A percentile compares a stretch with the other conserved stretches of the same genome.
Evolutionary conservation across 73 alveolate species (phyloP).

Genomic region (Paraurostyla sp.): DNA sequence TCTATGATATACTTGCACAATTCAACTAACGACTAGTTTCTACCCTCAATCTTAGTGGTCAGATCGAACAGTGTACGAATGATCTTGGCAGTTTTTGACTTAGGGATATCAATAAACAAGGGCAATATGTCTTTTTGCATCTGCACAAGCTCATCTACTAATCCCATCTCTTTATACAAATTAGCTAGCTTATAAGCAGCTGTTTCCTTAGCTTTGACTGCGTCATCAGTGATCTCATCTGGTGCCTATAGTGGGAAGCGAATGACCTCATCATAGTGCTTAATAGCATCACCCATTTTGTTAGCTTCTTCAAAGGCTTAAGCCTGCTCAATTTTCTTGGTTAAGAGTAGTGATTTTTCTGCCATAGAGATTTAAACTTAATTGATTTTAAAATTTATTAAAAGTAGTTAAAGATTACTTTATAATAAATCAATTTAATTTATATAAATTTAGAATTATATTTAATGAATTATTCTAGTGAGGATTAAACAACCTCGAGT

Average conservation of each 20-base stretch:
- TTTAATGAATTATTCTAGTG: not conserved
- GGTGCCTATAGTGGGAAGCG: not conserved
- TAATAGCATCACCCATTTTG: constrained; percentile 20
- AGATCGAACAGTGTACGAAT: constrained; percentile 82
- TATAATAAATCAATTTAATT: not conserved
- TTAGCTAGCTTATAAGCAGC: constrained; percentile 48
- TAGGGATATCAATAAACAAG: constrained; percentile 70
- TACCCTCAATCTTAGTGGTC: constrained; percentile 74
- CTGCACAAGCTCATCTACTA: constrained; percentile 51
- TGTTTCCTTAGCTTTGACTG: constrained; percentile 61
- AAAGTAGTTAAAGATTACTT: not conserved
- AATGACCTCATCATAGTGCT: constrained; percentile 4
- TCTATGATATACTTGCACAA: constrained; percentile 79
- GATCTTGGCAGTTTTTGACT: constrained; percentile 88
- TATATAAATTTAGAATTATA: not conserved
- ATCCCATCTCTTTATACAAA: constrained; percentile 48
- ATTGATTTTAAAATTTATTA: not conserved
- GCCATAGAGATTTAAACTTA: not conserved
- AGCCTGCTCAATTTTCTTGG: constrained; percentile 38
- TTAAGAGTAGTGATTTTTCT: constrained; percentile 17
- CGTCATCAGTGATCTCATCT: constrained; percentile 44
- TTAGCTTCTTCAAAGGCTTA: not conserved
- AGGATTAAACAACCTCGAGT: not conserved
- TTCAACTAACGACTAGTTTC: constrained; percentile 67
- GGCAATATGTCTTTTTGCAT: constrained; percentile 67